These are phyloP conservation scores for Camillea tinctor DNA, from an alignment of 2,329 filamentous ascomycete genomes.

Conservation along the genomic window DNA sequence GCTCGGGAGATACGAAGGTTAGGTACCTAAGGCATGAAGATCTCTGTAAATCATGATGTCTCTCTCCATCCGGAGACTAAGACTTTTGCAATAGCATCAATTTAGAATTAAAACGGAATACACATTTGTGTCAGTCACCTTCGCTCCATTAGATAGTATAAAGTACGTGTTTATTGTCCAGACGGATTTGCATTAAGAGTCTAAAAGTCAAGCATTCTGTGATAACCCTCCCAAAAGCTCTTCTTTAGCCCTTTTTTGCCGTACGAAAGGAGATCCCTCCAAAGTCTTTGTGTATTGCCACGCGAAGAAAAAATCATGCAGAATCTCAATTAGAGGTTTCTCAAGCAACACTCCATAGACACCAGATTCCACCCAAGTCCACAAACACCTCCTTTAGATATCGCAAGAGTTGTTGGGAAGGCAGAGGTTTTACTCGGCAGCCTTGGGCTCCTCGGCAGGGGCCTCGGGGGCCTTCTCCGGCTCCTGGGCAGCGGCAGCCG, in stretches of 20 bases:
- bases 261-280: constrained; percentile 33
- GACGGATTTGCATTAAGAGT: constrained; percentile 55
- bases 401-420: constrained; percentile 39
- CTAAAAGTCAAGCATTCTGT: constrained; percentile 51
- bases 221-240: constrained; percentile 48
- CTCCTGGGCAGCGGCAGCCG: constrained; percentile 53
- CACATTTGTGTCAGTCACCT: neutral
- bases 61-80: neutral
- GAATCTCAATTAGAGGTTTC: constrained; percentile 44
- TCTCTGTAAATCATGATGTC: neutral
- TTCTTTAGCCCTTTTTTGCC: constrained; percentile 37
- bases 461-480: constrained; percentile 57
- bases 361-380: constrained; percentile 53
- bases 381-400: constrained; percentile 44
- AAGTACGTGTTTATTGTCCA: constrained; percentile 54
- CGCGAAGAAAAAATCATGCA: constrained; percentile 52
- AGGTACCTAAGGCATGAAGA: too few relatives aligned
- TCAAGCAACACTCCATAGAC: constrained; percentile 63
- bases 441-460: constrained; percentile 67
- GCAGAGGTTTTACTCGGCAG: constrained; percentile 52
- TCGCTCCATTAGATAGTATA: constrained; percentile 12
- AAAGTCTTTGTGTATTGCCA: constrained; percentile 42
- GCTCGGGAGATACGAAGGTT: neutral
- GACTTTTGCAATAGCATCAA: neutral
- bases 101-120: constrained; percentile 1